Base-by-base conservation (phyloP, 2,329 filamentous ascomycete genomes). In the Fusarium neocosmosporiellum region DNA sequence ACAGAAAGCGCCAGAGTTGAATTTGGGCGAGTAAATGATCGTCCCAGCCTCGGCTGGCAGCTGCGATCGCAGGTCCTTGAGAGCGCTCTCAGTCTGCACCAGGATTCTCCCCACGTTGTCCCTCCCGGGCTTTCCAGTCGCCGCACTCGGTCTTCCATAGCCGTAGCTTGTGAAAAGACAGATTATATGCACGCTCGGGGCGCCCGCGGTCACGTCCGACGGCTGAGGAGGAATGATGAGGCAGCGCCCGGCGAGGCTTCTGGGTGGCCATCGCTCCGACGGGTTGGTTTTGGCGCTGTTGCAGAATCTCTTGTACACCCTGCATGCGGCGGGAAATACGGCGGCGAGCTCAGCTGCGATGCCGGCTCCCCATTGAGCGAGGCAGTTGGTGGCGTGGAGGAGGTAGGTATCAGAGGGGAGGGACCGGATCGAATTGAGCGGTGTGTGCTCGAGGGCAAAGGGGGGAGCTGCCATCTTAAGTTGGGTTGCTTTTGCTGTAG, bases 351-450 rank as follows among this genome's bases (percentile, higher is more conserved):
- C 78, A 18, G 71, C 66, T 7, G 79, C 78, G 39, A 81, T 73
- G 18, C 80, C 79, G 1, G 74, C 67, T 33, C 77, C 79, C 78
- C 80, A 81, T 39, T 71, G 65, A 2, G 69, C 79, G 48, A 81
- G 72, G 66, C 79, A 80, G 36, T 80, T 80, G 33, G 78, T 80
- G 1, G 77, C 77, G 37, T 81, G 80, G 9, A 80, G 74, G 57
- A 81, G 72, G 53, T 78, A 77, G 48, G 58, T 57, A 11, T 69
- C 57, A 2, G 67, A 10, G 0, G 75, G 73, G 0, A 77, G 55
- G 0, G 63, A 67, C n/a, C 62, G 64, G 4, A 77, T 65, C 0
- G 24, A n/a, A 48, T 70, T 77, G 22, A 77, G 41, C 8, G 71
- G 7, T 2, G 71, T 69, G n/a, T 57, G 16, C 18, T 71, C 67